Percentiles rank a stretch among this genome's conserved stretches.
Evolutionary conservation across 768 basidiomycete genomes (phyloP).

Genomic region (Lanmaoa rubissima): DNA sequence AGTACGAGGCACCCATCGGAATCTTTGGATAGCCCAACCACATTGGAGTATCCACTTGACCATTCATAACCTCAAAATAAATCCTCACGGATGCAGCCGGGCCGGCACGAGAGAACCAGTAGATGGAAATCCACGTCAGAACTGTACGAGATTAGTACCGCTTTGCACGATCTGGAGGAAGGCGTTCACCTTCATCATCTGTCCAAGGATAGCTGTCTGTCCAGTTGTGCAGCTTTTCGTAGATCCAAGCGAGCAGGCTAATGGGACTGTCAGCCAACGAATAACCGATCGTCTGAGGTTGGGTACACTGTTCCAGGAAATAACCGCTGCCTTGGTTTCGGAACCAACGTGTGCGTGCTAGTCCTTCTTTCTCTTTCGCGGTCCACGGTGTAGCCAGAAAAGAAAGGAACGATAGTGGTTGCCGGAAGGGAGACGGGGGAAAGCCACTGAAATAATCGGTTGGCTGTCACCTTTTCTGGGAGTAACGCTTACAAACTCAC

Average conservation of each 20-base stretch:
- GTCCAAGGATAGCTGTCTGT: conserved; percentile 53
- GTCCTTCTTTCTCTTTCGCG: conserved; percentile 22
- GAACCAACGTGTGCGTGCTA: conserved; percentile 21
- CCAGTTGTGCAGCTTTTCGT: conserved; percentile 47
- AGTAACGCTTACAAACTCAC: no score
- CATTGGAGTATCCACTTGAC: not conserved
- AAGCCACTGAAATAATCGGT: no score
- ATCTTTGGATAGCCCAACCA: conserved; percentile 19
- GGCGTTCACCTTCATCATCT: conserved; percentile 48
- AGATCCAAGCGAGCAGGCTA: conserved; percentile 51
- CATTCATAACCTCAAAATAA: conserved; percentile 48
- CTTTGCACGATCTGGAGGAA: not conserved
- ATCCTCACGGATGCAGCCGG: conserved; percentile 56
- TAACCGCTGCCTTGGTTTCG: conserved; percentile 30
- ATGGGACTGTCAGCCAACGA: conserved; percentile 53
- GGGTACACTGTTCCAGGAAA: conserved; percentile 33
- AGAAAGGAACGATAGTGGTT: conserved; percentile 28
- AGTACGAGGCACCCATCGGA: conserved; percentile 48
- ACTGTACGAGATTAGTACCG: not conserved
- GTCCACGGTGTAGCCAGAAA: conserved; percentile 18
- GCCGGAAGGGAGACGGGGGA: no score
- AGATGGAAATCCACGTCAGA: conserved; percentile 51
- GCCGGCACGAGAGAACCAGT: conserved; percentile 57
- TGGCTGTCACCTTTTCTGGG: no score
- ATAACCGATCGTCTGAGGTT: conserved; percentile 54